phyloP scores from a whole-genome alignment of 768 basidiomycete genomes.

The Tricholoma bakamatsutake region DNA sequence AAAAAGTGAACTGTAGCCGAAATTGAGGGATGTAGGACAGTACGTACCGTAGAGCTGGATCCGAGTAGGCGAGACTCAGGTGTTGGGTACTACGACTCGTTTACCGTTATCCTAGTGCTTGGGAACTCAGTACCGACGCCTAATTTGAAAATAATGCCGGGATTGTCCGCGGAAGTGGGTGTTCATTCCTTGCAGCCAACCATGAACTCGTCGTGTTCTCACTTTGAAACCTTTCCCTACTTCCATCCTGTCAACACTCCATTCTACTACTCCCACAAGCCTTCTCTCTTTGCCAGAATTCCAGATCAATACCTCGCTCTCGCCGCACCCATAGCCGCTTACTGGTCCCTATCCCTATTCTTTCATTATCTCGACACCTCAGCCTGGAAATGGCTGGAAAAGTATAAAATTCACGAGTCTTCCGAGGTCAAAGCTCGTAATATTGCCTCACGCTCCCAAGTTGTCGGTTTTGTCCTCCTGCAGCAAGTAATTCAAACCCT shows the following conservation, averaged over 20 bases:
- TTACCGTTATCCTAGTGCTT: too few relatives aligned
- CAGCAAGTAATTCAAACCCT: constrained; percentile 85
- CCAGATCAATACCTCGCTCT: constrained; percentile 72
- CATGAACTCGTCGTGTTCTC: constrained; percentile 35
- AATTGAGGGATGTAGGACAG: too few relatives aligned
- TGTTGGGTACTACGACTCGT: too few relatives aligned
- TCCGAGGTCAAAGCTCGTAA: constrained; percentile 73
- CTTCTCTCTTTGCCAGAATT: constrained; percentile 45
- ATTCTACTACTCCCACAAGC: constrained; percentile 47
- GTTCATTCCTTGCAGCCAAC: background rate
- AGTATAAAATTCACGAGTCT: constrained; percentile 84
- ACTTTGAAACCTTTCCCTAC: constrained; percentile 33
- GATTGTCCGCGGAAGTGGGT: too few relatives aligned
- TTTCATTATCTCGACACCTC: constrained; percentile 83
- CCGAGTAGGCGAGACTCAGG: too few relatives aligned
- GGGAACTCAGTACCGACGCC: too few relatives aligned
- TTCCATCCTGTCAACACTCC: constrained; percentile 33
- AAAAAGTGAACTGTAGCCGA: too few relatives aligned
- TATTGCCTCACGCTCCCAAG: constrained; percentile 61
- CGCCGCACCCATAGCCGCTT: constrained; percentile 68
- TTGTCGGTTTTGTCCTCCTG: constrained; percentile 74
- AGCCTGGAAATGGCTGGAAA: constrained; percentile 71
- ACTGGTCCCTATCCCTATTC: constrained; percentile 77
- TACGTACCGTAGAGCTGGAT: too few relatives aligned
- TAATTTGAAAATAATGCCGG: too few relatives aligned